These are phyloP conservation scores for Pseudogymnoascus sp. DNA, from an alignment of 2,329 filamentous ascomycete species.

Conservation along the genomic window DNA sequence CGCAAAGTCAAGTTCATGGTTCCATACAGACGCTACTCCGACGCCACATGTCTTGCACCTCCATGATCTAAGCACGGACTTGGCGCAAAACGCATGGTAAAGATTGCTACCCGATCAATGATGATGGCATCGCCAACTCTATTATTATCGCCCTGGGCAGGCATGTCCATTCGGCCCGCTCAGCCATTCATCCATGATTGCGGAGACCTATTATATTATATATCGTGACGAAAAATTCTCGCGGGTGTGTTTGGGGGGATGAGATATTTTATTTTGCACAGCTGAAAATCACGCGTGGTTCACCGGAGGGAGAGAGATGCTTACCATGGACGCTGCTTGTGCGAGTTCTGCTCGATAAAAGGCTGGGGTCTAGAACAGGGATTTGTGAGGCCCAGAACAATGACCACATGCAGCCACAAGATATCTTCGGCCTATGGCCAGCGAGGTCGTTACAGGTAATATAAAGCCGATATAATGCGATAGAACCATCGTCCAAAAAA, in stretches of 20 bases:
- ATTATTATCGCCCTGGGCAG: background rate
- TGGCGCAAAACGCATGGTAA: background rate
- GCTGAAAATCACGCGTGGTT: background rate
- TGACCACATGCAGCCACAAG: background rate
- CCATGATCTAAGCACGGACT: background rate
- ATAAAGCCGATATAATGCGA: background rate
- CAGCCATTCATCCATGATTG: constrained; percentile 1
- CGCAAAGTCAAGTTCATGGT: background rate
- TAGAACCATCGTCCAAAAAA: background rate
- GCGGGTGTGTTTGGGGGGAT: background rate
- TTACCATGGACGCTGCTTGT: background rate
- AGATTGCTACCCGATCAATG: constrained; percentile 3
- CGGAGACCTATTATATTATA: constrained; percentile 1
- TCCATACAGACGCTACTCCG: constrained; percentile 1
- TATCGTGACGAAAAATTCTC: background rate
- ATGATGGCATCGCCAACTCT: constrained; percentile 4
- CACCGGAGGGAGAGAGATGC: background rate
- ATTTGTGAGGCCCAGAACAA: background rate
- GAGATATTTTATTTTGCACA: background rate
- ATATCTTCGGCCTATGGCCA: background rate
- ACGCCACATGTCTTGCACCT: background rate
- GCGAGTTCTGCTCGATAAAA: background rate
- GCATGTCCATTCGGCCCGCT: constrained; percentile 3
- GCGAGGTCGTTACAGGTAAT: background rate
- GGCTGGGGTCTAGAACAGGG: background rate